Evolutionary conservation across 805 yeast genomes (phyloP), one percentile per base, ranked within the genome.

Genomic region (Barnettozyma pratensis): DNA sequence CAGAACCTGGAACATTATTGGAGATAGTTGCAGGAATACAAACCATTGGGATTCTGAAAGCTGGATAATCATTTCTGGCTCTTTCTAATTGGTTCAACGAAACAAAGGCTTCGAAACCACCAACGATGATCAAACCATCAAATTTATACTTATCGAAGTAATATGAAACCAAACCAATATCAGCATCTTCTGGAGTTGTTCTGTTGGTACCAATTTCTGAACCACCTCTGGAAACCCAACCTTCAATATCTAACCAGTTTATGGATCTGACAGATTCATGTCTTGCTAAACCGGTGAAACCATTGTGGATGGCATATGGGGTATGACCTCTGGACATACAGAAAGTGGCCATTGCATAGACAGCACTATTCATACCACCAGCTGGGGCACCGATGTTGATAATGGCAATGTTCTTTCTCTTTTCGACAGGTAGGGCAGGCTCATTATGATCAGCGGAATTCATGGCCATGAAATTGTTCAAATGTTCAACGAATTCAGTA

Each of bases 191-290:
- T 7, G 92, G 91, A 10, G 85, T 75, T 28, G 77, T 67, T 65
- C 94, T 73, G 69, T 86, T 86, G 39, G 95, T 86, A 59, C 95
- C 95, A 43, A 86, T 74, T 66, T 85, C 92, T 8, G 88, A 82
- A 47, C 95, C 95, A 64, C 95, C 95, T 46, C 72, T 65, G 41
- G 79, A 75, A 56, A 80, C 79, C 91, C 92, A 86, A 31, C 81
- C 82, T 55, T 81, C 83, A 57, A 86, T 79, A 41, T 81, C 83
- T 43, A 82, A 61, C 92, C 92, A 86, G 29, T 73, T 64, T 50
- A 86, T 70, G 38, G 79, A 71, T 54, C 75, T 73, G 41, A 86
- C 79, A 38, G 77, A 67, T 45, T 80, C 91, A 52, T 81, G 81
- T 58, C 80, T 71, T 14, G 81, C 76, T 53, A 86, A 70, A 19